Evolutionary conservation across 169 alveolate species (phyloP).

Genomic region (Theileria annulata): DNA sequence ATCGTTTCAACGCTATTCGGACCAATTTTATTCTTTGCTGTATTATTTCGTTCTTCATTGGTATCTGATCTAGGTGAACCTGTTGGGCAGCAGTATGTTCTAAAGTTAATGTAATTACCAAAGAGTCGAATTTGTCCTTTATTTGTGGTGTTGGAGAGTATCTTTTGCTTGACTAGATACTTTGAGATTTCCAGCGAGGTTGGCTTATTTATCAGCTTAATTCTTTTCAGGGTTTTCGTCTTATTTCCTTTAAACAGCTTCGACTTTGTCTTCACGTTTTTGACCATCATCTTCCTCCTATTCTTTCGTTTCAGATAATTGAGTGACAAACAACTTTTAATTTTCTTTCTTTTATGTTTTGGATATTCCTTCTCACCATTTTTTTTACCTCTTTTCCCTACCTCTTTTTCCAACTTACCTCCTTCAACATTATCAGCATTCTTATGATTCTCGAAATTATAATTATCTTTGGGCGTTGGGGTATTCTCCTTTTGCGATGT

Average conservation of each 20-base stretch:
- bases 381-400: not conserved
- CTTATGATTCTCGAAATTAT: not conserved
- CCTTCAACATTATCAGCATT: not conserved
- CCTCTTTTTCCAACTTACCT: not conserved
- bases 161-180: not conserved
- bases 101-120: not conserved
- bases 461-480: not conserved
- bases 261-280: not conserved
- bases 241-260: conserved; percentile 5
- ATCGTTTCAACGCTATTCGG: not conserved
- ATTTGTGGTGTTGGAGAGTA: not conserved
- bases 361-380: not conserved
- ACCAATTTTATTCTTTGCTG: not conserved
- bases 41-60: not conserved
- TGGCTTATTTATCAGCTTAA: conserved; percentile 8
- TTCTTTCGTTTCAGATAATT: not conserved
- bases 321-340: not conserved
- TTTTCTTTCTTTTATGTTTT: conserved; percentile 5
- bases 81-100: not conserved
- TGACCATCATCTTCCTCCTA: not conserved
- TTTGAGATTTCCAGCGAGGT: not conserved
- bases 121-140: not conserved
- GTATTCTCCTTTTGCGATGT: not conserved
- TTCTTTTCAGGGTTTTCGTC: not conserved
- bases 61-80: not conserved